Base-by-base conservation (phyloP, 305 asterid species). In the Fraxinus dipetala region DNA sequence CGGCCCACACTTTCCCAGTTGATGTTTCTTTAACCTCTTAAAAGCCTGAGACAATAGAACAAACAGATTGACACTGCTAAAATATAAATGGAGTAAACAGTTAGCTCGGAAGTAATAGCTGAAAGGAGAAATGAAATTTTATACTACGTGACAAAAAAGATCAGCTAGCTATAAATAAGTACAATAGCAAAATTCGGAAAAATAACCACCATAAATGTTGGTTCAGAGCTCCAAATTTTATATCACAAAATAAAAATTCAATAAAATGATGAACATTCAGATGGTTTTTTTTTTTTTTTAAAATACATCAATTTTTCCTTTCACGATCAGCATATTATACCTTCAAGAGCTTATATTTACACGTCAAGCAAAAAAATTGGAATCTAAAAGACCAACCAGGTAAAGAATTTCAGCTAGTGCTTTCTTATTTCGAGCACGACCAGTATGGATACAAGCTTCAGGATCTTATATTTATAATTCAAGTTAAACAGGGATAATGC, bases 21-120 rank as follows among this genome's bases (percentile, higher is more conserved):
- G 90, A 82, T 79, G 85, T 85, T 90, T 95, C 92, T 92, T 94
- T 63, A 92, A 85, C 86, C 97, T 89, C 87, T 90, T 93, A 43
- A 90, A 89, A 43, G 92, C 93, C 98, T 95, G 89, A 63, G 80
- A 40, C 72, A 51, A 22, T 61, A 65, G 28, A 72, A 43, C 34
- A 28, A 2, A 38, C 65, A 77, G 28, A 13, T 79, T 26, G 81
- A 31, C 22, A 76, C 34, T 11, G 70, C 48, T 72, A 40, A 75
- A 34, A 76, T 16, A 54, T 14, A 77, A 32, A 48, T 31, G 8
- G 13, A 56, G 34, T 59, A 38, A 35, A 48, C 48, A 76, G 76
- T 67, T 26, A 4, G 13, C 28, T n/a, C 36, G 9, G 77, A 77
- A 51, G 75, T 83, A 75, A 38, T 34, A 56, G 6, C 43, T 7